These are phyloP conservation scores for Lyophyllum decastes DNA, from an alignment of 768 basidiomycete species.

Conservation along the genomic window DNA sequence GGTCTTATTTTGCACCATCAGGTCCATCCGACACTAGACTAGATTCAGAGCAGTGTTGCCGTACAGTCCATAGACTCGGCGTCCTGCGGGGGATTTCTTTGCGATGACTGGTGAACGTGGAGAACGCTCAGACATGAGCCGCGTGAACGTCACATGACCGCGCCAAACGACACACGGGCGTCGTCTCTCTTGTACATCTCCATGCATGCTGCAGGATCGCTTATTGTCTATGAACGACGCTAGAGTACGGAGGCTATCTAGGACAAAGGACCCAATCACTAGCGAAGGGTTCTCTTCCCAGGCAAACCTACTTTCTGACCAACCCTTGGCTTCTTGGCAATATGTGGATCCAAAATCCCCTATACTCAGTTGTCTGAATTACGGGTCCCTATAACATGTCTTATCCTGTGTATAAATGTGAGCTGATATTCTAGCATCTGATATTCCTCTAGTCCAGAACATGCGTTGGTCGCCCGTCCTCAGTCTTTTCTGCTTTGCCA, in stretches of 20 bases:
- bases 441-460: neutral
- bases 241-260: neutral
- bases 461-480: neutral
- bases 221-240: neutral
- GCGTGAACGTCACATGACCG: neutral
- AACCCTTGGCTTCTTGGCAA: no score
- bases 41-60: neutral
- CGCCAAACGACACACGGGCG: neutral
- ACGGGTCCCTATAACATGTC: neutral
- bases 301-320: neutral
- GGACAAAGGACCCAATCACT: no score
- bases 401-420: neutral
- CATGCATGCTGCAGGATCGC: neutral
- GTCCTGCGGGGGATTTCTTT: no score
- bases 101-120: no score
- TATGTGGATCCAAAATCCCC: neutral
- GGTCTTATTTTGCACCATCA: neutral
- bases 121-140: no score
- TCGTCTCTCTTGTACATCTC: neutral
- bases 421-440: neutral
- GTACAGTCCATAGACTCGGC: neutral
- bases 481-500: neutral
- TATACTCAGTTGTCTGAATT: neutral
- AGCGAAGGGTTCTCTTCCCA: no score
- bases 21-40: neutral